phyloP scores from a whole-genome alignment of 2,329 filamentous ascomycete species.

The Aspergillus piperis region DNA sequence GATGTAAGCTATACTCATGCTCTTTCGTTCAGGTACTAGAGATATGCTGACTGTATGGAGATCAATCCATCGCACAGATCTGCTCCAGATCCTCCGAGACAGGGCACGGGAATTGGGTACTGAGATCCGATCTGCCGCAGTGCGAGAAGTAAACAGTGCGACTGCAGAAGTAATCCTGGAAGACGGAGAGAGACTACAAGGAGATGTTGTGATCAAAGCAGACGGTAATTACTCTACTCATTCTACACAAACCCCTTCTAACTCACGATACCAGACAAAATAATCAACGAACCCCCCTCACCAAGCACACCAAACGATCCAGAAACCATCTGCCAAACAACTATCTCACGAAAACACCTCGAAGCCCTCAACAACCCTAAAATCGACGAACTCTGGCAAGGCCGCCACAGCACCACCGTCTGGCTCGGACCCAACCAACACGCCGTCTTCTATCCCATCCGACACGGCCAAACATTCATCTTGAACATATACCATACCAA shows the following conservation, averaged over 20 bases:
- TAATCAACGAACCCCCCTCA: background rate
- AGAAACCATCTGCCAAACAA: background rate
- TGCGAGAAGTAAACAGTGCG: background rate
- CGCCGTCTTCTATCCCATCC: slow-evolving; percentile 1
- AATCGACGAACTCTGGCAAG: slow-evolving; percentile 1
- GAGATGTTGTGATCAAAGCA: background rate
- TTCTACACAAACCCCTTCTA: background rate
- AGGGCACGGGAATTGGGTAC: background rate
- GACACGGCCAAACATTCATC: background rate
- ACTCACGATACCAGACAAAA: background rate
- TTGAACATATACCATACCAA: background rate
- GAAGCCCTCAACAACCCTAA: background rate
- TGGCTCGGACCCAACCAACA: slow-evolving; percentile 6
- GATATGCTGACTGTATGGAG: background rate
- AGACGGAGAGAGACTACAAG: background rate
- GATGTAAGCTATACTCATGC: background rate
- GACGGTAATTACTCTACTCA: background rate
- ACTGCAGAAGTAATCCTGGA: background rate
- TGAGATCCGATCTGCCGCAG: background rate
- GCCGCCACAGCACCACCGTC: background rate
- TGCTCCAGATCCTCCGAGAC: background rate
- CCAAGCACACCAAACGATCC: background rate
- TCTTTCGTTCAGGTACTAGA: background rate
- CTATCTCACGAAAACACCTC: background rate
- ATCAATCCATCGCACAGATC: background rate